Conservation (phyloP, 2,329 filamentous ascomycete species). For the Sarocladium brachiariae region DNA sequence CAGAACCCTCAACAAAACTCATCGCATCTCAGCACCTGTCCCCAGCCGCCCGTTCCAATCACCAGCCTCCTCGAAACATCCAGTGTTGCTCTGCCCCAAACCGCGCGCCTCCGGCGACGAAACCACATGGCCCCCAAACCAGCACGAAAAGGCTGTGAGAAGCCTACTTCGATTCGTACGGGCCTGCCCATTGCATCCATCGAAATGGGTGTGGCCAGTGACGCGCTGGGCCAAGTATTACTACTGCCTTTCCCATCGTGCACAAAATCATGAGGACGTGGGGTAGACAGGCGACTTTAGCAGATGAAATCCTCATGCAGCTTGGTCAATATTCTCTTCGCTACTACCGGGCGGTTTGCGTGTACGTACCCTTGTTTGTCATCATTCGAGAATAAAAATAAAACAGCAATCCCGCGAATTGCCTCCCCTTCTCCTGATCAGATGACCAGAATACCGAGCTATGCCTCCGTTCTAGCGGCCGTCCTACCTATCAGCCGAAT, state of each 20-base stretch:
- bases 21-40: background rate
- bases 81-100: background rate
- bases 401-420: too few relatives aligned
- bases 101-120: background rate
- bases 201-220: too few relatives aligned
- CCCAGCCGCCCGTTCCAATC: background rate
- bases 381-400: too few relatives aligned
- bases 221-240: too few relatives aligned
- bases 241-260: too few relatives aligned
- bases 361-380: background rate
- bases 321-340: background rate
- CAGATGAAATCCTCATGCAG: too few relatives aligned
- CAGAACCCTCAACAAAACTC: too few relatives aligned
- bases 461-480: background rate
- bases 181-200: too few relatives aligned
- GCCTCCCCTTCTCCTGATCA: background rate
- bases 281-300: too few relatives aligned
- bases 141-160: too few relatives aligned
- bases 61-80: background rate
- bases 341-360: background rate
- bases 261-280: too few relatives aligned
- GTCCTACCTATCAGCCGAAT: background rate
- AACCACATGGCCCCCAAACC: background rate
- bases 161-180: too few relatives aligned
- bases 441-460: background rate